phyloP scores from a whole-genome alignment of 202 grass and related monocot species.

The Musa balbisiana region DNA sequence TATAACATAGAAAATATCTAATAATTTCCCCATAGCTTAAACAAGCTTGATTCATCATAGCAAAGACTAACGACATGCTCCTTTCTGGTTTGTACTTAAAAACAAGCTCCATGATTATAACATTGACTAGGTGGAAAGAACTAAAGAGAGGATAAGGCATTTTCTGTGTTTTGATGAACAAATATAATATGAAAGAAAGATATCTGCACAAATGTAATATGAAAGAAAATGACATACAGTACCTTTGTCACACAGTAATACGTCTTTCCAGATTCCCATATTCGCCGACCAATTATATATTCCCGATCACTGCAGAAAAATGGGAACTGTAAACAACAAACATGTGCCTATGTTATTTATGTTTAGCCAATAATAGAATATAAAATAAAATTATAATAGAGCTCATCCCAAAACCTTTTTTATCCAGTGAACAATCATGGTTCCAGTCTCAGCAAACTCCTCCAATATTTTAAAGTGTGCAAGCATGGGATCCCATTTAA shows the following conservation, averaged over 20 bases:
- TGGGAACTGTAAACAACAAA: constrained; percentile 64
- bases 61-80: no score
- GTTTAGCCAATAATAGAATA: neutral
- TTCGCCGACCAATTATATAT: constrained; percentile 89
- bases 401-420: constrained; percentile 53
- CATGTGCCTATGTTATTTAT: constrained; percentile 21
- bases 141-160: neutral
- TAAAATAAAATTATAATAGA: neutral
- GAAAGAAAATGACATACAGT: constrained; percentile 2
- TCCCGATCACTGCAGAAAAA: constrained; percentile 99
- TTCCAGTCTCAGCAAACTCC: constrained; percentile 72
- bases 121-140: no score
- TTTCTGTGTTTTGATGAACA: neutral
- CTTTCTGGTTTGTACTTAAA: no score
- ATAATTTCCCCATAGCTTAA: no score
- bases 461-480: constrained; percentile 67
- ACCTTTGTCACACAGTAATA: constrained; percentile 98
- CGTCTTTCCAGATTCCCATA: constrained; percentile 81
- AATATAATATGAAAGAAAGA: neutral
- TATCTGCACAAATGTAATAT: neutral
- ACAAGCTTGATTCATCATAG: no score
- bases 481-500: constrained; percentile 94
- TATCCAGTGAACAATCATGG: constrained; percentile 84
- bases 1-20: no score
- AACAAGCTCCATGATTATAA: no score